Evolutionary conservation across 306 rosid genomes (phyloP), one percentile per base, ranked within the genome.

Genomic region (Geum urbanum): DNA sequence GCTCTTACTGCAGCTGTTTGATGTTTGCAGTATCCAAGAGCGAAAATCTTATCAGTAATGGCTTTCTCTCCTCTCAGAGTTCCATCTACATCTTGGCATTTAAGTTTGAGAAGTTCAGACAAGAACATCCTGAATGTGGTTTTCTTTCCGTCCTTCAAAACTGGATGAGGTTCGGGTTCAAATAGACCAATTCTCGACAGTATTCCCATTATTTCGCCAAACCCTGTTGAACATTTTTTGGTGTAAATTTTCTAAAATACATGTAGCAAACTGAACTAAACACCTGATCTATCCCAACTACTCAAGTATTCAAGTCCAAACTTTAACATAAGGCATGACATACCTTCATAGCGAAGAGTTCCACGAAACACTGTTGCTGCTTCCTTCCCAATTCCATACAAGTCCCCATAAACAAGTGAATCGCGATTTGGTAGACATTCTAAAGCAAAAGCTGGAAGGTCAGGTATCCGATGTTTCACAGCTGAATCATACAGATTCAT

Each of bases 261-360:
- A 32, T 32, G 37, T 20, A 49, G 18, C 27, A 14, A 43, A 59
- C 45, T 59, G 44, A 32, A 19, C 9, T 59, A 59, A 59, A 19
- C 19, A 59, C 45, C 12, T 37, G 44, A 48, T 66, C 8, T 53
- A n/a, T 7, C 24, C 11, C 9, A 40, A 60, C 32, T 9, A 69
- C 75, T 35, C 15, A 60, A 48, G 51, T 12, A 62, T 74, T 27
- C 18, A 76, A 46, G 20, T 39, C 12, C 16, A 15, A 68, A 18
- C 7, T 14, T 63, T 8, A 57, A 59, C 2, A n/a, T 5, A 18
- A 70, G 74, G 55, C 44, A 54, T 19, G 52, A 8, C 87, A 73
- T 87, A 77, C 99, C 99, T 94, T 94, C 92, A 35, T 90, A 94
- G 63, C 99, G 91, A 63, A 94, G 92, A 66, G 99, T 94, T 86